Conservation (phyloP, 1,284 basidiomycete species). For the Trametes sp. region DNA sequence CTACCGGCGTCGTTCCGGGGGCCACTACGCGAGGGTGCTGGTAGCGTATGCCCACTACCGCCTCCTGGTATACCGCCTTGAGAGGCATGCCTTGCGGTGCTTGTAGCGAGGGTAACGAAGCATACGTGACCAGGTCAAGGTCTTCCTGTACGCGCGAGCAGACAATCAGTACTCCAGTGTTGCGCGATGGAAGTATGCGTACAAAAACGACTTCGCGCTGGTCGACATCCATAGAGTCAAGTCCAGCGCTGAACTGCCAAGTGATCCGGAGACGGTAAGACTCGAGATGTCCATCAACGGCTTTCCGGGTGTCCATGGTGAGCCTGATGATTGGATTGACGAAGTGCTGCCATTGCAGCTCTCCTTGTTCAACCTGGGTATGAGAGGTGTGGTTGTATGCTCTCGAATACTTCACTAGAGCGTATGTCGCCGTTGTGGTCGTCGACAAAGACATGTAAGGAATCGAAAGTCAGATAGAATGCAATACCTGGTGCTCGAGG, state of each 20-base stretch:
- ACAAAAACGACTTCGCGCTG: conserved; percentile 70
- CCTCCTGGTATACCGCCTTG: conserved; percentile 78
- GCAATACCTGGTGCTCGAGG: no score
- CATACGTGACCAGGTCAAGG: conserved; percentile 72
- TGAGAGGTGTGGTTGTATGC: conserved; percentile 52
- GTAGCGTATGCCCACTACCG: conserved; percentile 76
- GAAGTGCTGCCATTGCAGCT: conserved; percentile 77
- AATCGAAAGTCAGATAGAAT: no score
- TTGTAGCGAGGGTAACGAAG: conserved; percentile 48
- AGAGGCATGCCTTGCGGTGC: conserved; percentile 63
- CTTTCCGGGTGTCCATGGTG: conserved; percentile 65
- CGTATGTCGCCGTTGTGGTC: conserved; percentile 61
- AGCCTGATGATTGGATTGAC: conserved; percentile 71
- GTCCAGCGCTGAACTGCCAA: conserved; percentile 61
- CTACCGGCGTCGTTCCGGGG: conserved; percentile 49
- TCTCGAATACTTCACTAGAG: conserved; percentile 71
- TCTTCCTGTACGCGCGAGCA: conserved; percentile 61
- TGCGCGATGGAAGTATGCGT: conserved; percentile 40
- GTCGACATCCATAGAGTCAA: conserved; percentile 46
- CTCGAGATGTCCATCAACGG: conserved; percentile 55
- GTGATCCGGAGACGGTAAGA: conserved; percentile 68
- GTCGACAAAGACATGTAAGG: conserved; percentile 61
- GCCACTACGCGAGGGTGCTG: conserved; percentile 55
- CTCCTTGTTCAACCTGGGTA: conserved; percentile 27
- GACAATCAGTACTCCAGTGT: not conserved